Percentiles rank a stretch among this genome's conserved stretches.
Evolutionary conservation across 2,329 filamentous ascomycete genomes (phyloP).

Genomic region (Penicillium psychrosexuale): DNA sequence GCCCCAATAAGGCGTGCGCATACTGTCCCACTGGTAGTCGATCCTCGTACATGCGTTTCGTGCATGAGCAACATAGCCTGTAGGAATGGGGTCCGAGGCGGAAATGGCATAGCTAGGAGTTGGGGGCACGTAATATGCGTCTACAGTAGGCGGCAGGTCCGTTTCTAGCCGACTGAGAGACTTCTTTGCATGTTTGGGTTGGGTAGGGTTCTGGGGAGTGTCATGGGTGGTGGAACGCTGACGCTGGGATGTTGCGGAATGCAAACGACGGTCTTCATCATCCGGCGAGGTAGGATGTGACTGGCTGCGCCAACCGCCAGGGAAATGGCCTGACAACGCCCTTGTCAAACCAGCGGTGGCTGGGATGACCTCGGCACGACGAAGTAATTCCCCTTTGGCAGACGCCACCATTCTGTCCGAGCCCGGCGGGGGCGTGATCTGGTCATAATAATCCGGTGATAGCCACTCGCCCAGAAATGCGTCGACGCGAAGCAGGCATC

Average conservation of each 20-base stretch:
- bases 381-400: constrained; percentile 82
- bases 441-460: constrained; percentile 86
- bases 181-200: constrained; percentile 18
- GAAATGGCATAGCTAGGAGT: constrained; percentile 81
- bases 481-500: constrained; percentile 67
- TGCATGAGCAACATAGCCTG: constrained; percentile 85
- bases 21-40: constrained; percentile 97
- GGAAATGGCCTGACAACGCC: constrained; percentile 48
- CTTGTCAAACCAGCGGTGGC: constrained; percentile 37
- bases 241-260: constrained; percentile 20
- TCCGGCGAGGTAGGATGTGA: constrained; percentile 24
- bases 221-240: constrained; percentile 50
- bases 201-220: constrained; percentile 29
- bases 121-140: constrained; percentile 66
- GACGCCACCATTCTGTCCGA: constrained; percentile 83
- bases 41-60: constrained; percentile 79
- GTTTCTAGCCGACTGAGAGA: constrained; percentile 34
- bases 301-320: constrained; percentile 54
- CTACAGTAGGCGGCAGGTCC: constrained; percentile 27
- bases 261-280: constrained; percentile 24
- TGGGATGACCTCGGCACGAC: constrained; percentile 65
- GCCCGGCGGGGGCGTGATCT: constrained; percentile 82
- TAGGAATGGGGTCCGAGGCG: constrained; percentile 73
- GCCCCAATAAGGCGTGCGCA: constrained; percentile 76
- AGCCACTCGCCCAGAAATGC: constrained; percentile 96